These are phyloP conservation scores for Fraxinus cuspidata DNA, from an alignment of 257 asterid genomes.

Conservation along the genomic window DNA sequence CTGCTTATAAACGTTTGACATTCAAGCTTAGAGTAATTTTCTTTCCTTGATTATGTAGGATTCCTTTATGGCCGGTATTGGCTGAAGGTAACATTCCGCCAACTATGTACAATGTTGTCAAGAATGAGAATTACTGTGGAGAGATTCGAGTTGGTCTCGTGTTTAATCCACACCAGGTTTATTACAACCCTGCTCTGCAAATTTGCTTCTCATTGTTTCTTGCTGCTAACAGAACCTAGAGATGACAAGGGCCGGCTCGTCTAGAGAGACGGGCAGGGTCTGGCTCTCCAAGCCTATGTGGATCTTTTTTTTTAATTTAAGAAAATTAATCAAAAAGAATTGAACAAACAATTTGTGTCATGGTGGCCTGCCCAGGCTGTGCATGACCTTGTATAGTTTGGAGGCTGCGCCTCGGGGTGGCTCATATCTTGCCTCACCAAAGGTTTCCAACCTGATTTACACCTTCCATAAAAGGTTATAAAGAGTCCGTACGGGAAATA, in stretches of 20 bases:
- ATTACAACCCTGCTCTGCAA: background rate
- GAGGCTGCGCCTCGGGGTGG: too few relatives aligned
- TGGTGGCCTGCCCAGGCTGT: too few relatives aligned
- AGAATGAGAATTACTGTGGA: conserved; percentile 67
- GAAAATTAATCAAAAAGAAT: too few relatives aligned
- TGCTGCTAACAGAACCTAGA: background rate
- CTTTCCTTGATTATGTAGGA: conserved; percentile 37
- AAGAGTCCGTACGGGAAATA: too few relatives aligned
- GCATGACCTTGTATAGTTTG: too few relatives aligned
- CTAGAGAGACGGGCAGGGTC: too few relatives aligned
- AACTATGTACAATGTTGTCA: conserved; percentile 57
- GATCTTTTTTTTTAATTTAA: too few relatives aligned
- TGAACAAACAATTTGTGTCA: too few relatives aligned
- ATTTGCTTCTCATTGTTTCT: background rate
- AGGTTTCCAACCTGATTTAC: too few relatives aligned
- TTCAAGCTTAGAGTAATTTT: background rate
- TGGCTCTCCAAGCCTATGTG: too few relatives aligned
- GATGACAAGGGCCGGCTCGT: background rate
- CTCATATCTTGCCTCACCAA: too few relatives aligned
- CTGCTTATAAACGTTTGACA: background rate
- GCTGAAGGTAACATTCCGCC: conserved; percentile 45
- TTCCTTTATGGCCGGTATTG: conserved; percentile 49
- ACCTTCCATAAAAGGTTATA: too few relatives aligned
- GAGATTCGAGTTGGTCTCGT: conserved; percentile 76
- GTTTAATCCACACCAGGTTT: conserved; percentile 59